Percentiles rank a stretch among this genome's conserved stretches.
Evolutionary conservation across 345 rosid species (phyloP).

Genomic region (Dipteronia sinensis): DNA sequence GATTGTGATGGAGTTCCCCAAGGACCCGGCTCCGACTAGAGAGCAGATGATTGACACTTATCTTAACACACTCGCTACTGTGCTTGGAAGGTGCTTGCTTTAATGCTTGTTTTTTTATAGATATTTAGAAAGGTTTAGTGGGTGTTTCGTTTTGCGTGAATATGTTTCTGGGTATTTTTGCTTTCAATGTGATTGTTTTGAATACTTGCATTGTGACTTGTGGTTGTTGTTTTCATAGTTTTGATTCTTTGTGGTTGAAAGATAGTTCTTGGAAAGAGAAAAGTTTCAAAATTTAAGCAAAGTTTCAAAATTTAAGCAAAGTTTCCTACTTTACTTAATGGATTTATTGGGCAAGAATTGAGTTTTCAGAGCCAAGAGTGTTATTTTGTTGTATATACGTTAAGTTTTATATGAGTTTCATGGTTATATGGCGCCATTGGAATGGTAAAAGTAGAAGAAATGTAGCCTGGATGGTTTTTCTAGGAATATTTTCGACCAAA

Average conservation of each 20-base stretch:
- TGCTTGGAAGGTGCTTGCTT: constrained; percentile 70
- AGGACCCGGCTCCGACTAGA: constrained; percentile 89
- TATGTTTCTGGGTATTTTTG: background rate
- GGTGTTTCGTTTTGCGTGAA: constrained; percentile 1
- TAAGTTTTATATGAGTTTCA: background rate
- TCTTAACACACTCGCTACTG: constrained; percentile 82
- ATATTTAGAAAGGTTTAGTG: background rate
- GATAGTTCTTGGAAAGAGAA: background rate
- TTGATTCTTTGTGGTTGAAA: background rate
- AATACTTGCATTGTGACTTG: background rate
- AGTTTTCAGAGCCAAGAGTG: background rate
- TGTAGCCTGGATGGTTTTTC: background rate
- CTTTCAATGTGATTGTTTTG: background rate
- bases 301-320: background rate
- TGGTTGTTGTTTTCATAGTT: background rate
- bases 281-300: background rate
- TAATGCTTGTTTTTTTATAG: background rate
- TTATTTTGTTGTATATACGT: background rate
- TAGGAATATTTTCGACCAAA: background rate
- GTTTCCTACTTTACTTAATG: background rate
- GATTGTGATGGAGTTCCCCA: constrained; percentile 96
- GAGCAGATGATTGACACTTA: constrained; percentile 97
- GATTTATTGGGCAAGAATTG: background rate
- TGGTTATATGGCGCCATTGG: background rate
- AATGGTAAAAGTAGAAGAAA: background rate